These are phyloP conservation scores for Carex myosuroides DNA, from an alignment of 176 grass and related monocot genomes.

Conservation along the genomic window DNA sequence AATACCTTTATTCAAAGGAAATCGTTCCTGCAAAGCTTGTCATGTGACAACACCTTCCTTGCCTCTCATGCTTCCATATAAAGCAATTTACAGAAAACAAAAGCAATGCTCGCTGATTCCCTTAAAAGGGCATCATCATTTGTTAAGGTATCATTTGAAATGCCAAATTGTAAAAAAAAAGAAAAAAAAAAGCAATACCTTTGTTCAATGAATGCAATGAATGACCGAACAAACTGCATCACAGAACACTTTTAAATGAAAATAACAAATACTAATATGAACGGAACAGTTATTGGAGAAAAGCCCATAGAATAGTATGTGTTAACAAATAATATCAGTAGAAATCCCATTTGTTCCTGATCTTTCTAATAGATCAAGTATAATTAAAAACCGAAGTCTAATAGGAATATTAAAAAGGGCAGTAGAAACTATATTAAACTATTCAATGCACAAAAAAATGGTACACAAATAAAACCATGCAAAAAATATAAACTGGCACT, in stretches of 20 bases:
- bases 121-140: background rate
- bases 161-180: background rate
- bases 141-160: background rate
- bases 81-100: background rate
- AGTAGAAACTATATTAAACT: background rate
- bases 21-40: background rate
- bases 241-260: background rate
- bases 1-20: background rate
- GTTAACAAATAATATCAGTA: background rate
- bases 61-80: background rate
- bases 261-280: background rate
- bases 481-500: background rate
- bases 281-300: background rate
- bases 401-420: background rate
- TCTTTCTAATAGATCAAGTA: background rate
- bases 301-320: background rate
- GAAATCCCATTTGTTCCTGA: background rate
- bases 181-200: background rate
- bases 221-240: background rate
- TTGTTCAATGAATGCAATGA: background rate
- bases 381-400: background rate
- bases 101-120: background rate
- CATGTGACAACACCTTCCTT: background rate
- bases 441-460: background rate
- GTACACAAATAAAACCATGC: background rate